These are phyloP conservation scores for Rhypophila decipiens DNA, from an alignment of 495 filamentous ascomycete species.

Conservation along the genomic window DNA sequence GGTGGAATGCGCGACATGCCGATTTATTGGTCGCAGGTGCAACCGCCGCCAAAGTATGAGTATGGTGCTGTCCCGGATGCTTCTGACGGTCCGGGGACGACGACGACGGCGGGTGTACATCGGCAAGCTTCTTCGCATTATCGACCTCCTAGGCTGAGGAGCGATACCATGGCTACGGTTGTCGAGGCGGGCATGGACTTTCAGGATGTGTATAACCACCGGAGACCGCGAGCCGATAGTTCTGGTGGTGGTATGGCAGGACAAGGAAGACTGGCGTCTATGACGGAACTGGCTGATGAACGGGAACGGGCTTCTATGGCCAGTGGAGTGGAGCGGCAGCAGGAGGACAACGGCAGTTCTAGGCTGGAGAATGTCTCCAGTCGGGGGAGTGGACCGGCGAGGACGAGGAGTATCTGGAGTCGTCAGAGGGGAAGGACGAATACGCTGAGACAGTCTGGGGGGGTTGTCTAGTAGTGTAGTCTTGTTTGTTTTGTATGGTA, in stretches of 20 bases:
- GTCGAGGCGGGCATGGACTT: slow-evolving; percentile 27
- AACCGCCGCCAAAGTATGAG: slow-evolving; percentile 22
- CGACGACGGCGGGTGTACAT: no score
- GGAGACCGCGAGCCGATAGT: slow-evolving; percentile 12
- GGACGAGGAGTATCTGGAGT: slow-evolving; percentile 1
- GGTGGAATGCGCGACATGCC: slow-evolving; percentile 50
- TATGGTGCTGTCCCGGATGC: not conserved
- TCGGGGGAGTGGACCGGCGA: slow-evolving; percentile 3
- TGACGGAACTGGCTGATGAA: not conserved
- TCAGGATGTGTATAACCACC: slow-evolving; percentile 24
- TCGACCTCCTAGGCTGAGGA: slow-evolving; percentile 2
- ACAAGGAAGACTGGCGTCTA: slow-evolving; percentile 13
- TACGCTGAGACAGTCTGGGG: slow-evolving; percentile 4
- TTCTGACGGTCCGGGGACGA: not conserved
- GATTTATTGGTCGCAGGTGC: slow-evolving; percentile 37
- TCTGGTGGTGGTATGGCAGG: slow-evolving; percentile 17
- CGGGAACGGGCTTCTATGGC: not conserved
- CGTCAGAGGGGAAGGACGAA: slow-evolving; percentile 3
- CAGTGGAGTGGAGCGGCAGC: slow-evolving; percentile 4
- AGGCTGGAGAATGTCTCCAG: slow-evolving; percentile 14
- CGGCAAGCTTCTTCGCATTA: no score
- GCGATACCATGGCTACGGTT: slow-evolving; percentile 18
- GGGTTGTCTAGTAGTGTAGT: slow-evolving; percentile 11
- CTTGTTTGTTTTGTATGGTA: no score
- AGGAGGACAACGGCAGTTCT: slow-evolving; percentile 8